Conservation (phyloP, 768 basidiomycete species). For the Xerocomellus dryophilus region DNA sequence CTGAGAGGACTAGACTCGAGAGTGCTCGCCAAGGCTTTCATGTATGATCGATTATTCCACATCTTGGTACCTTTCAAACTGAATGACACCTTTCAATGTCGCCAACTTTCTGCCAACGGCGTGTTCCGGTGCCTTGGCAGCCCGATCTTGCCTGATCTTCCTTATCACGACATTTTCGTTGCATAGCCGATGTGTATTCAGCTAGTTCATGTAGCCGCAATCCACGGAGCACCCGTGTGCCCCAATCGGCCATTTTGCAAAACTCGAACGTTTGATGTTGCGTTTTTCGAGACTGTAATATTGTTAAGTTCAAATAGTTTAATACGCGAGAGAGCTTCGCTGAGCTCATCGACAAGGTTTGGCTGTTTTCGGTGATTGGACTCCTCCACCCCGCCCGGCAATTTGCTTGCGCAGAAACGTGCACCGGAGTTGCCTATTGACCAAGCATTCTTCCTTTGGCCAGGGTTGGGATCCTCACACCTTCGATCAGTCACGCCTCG, state of each 20-base stretch:
- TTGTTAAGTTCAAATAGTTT: slow-evolving; percentile 22
- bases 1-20: slow-evolving; percentile 27
- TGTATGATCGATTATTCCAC: slow-evolving; percentile 17
- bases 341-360: slow-evolving; percentile 32
- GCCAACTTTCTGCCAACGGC: slow-evolving; percentile 4
- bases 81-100: slow-evolving; percentile 8
- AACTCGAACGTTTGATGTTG: slow-evolving; percentile 6
- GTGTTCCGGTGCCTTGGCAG: slow-evolving; percentile 21
- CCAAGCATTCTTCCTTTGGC: slow-evolving; percentile 8
- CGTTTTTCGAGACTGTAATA: slow-evolving; percentile 6
- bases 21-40: slow-evolving; percentile 18
- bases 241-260: slow-evolving; percentile 9
- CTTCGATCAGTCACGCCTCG: slow-evolving; percentile 36
- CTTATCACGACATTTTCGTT: slow-evolving; percentile 5
- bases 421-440: slow-evolving; percentile 21
- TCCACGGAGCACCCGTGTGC: slow-evolving; percentile 6
- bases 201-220: slow-evolving; percentile 4
- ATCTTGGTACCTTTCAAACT: slow-evolving; percentile 22
- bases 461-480: slow-evolving; percentile 30
- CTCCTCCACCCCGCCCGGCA: slow-evolving; percentile 27
- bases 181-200: slow-evolving; percentile 8
- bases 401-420: slow-evolving; percentile 19
- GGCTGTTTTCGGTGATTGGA: slow-evolving; percentile 22
- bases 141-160: slow-evolving; percentile 14
- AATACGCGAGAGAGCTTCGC: slow-evolving; percentile 27